These are phyloP conservation scores for Penicillium alfredii DNA, from an alignment of 495 filamentous ascomycete species.

Conservation along the genomic window DNA sequence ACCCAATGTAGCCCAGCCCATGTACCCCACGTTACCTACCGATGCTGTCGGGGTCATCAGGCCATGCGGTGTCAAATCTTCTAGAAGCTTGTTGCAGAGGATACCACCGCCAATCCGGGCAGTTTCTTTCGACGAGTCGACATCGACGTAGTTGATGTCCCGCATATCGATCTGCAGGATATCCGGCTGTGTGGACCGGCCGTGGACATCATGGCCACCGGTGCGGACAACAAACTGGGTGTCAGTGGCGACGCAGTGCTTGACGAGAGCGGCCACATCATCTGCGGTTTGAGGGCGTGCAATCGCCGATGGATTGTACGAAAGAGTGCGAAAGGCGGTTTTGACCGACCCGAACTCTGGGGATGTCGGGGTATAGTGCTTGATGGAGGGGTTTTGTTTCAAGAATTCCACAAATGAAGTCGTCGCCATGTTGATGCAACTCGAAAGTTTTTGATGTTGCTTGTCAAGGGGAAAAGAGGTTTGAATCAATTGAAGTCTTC, in stretches of 20 bases:
- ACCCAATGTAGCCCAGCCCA: conserved; percentile 37
- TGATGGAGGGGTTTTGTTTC: neutral
- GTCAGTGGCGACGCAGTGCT: conserved; percentile 10
- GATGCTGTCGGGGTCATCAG: conserved; percentile 25
- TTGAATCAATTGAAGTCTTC: too few species aligned
- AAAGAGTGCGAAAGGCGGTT: neutral
- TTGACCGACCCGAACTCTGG: neutral
- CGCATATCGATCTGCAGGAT: conserved; percentile 36
- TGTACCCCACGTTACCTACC: conserved; percentile 28
- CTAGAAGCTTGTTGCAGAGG: neutral
- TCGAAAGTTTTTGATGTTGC: too few species aligned
- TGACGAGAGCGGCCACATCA: conserved; percentile 27
- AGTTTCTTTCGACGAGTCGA: conserved; percentile 16
- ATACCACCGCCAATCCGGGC: conserved; percentile 34
- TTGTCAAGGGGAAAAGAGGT: too few species aligned
- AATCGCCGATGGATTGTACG: conserved; percentile 7
- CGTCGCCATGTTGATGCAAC: neutral
- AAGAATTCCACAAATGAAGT: neutral
- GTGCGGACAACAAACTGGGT: conserved; percentile 29
- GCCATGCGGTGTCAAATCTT: neutral
- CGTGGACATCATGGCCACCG: conserved; percentile 34
- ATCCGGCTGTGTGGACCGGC: conserved; percentile 17
- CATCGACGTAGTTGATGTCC: conserved; percentile 26
- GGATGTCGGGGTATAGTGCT: neutral
- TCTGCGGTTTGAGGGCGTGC: conserved; percentile 28